Base-by-base conservation (phyloP, 352 stramenopile genomes). In the Aphanomyces stellatus region DNA sequence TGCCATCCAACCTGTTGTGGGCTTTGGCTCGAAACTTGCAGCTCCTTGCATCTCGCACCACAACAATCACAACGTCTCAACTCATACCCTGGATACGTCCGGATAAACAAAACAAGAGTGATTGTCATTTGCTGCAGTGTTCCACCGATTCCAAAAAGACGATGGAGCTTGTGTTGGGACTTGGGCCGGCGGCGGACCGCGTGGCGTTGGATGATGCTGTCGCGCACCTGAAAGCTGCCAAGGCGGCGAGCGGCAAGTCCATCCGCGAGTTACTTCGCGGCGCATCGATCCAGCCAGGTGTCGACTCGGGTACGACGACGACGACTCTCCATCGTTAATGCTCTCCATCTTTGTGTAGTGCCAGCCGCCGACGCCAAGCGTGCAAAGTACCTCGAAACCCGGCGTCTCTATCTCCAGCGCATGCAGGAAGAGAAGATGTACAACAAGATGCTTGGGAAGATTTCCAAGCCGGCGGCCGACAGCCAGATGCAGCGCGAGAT, bases 391-490 rank as follows among this genome's bases (percentile, higher is more conserved):
- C 34, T 91, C 60, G 73, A 72, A 11, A 78, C 74, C 22, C 80
- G 82, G 0, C 79, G 82, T 11, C 55, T 78, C 55, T 82, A 88
- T 70, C 71, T 94, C 33, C 74, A 80, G 72, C 82, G 86, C 2
- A 69, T 90, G 55, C 82, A 94, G 59, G 84, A 94, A 69, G 86
- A 94, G 64, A 82, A 87, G 76, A 77, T 74, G 22, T 94, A 94
- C 67, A 72, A 79, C 51, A 70, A 74, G n/a, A 78, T 94, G 72
- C 76, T 93, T 41, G 72, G 72, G 51, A 93, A 91, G 64, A 74
- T 94, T 17, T 76, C 87, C 70, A 69, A 72, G 24, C 72, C 82
- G 60, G 79, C 80, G 51, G 61, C 53, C 10, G 63, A 73, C 0
- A 53, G 65, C 0, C 84, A 93, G 65, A 63, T 92, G 34, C 71